Evolutionary conservation across 2,329 filamentous ascomycete genomes (phyloP).

Genomic region (Plenodomus lindquistii): DNA sequence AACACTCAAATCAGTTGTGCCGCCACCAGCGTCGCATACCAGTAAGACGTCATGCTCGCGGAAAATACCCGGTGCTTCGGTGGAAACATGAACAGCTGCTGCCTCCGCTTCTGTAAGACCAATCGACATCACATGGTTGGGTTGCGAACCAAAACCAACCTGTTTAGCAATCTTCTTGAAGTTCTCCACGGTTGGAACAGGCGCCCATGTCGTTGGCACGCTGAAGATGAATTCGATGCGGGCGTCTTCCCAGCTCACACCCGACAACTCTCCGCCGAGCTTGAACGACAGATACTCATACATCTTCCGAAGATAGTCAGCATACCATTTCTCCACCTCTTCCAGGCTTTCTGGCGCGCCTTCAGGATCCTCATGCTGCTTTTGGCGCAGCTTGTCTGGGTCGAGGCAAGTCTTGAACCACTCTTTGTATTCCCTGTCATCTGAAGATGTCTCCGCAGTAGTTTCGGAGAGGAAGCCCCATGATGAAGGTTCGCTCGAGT

Average conservation of each 20-base stretch:
- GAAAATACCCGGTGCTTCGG: slow-evolving; percentile 41
- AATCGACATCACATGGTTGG: slow-evolving; percentile 47
- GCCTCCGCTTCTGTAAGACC: slow-evolving; percentile 59
- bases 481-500: slow-evolving; percentile 46
- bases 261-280: slow-evolving; percentile 39
- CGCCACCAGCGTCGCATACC: slow-evolving; percentile 57
- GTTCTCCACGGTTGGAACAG: slow-evolving; percentile 54
- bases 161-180: slow-evolving; percentile 54
- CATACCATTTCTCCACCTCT: slow-evolving; percentile 54
- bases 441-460: slow-evolving; percentile 42
- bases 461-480: slow-evolving; percentile 59
- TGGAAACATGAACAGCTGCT: slow-evolving; percentile 55
- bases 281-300: slow-evolving; percentile 54
- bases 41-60: slow-evolving; percentile 50
- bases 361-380: slow-evolving; percentile 50
- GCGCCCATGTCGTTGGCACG: slow-evolving; percentile 62
- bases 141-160: slow-evolving; percentile 54
- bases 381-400: slow-evolving; percentile 48
- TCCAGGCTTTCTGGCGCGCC: slow-evolving; percentile 47
- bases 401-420: slow-evolving; percentile 64
- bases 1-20: slow-evolving; percentile 50
- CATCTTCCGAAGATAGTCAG: slow-evolving; percentile 55
- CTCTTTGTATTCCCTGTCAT: slow-evolving; percentile 51
- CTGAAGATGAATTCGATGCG: slow-evolving; percentile 60
- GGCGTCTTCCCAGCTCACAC: slow-evolving; percentile 46